Percentiles rank a stretch among this genome's conserved stretches.
Conservation (phyloP, 2,329 filamentous ascomycete species). For the Parastagonospora avenae region DNA sequence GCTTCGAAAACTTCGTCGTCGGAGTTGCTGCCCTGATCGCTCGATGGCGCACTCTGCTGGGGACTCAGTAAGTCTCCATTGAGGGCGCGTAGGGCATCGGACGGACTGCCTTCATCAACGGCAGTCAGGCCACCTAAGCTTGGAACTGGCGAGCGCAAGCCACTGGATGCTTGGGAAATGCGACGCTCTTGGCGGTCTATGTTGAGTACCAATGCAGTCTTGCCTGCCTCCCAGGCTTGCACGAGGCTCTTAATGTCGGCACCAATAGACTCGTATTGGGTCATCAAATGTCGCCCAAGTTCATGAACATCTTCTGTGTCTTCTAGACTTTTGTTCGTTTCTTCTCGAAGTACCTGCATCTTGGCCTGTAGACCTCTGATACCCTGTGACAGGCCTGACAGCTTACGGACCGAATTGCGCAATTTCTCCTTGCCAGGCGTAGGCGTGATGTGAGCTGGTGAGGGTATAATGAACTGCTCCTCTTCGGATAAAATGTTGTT, state of each 20-base stretch:
- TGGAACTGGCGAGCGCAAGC: slow-evolving; percentile 54
- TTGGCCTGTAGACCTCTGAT: slow-evolving; percentile 94
- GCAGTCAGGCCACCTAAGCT: slow-evolving; percentile 69
- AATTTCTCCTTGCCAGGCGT: slow-evolving; percentile 82
- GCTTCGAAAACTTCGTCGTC: slow-evolving; percentile 90
- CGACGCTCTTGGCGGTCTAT: slow-evolving; percentile 77
- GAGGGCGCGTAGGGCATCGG: slow-evolving; percentile 76
- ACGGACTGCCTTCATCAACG: slow-evolving; percentile 59
- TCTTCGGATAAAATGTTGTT: slow-evolving; percentile 75
- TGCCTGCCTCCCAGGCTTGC: slow-evolving; percentile 65
- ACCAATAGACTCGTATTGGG: slow-evolving; percentile 94
- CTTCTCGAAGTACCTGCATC: slow-evolving; percentile 87
- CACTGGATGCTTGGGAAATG: slow-evolving; percentile 58
- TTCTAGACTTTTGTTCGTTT: slow-evolving; percentile 80
- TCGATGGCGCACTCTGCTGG: slow-evolving; percentile 44
- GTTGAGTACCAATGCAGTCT: slow-evolving; percentile 77
- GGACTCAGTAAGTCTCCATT: slow-evolving; percentile 69
- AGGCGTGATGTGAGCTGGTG: slow-evolving; percentile 62
- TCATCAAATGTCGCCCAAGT: slow-evolving; percentile 76
- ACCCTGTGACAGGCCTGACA: slow-evolving; percentile 85
- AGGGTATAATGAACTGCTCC: slow-evolving; percentile 63
- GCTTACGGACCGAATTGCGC: slow-evolving; percentile 83
- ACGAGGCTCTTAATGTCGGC: slow-evolving; percentile 71
- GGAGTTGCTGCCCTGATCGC: slow-evolving; percentile 59
- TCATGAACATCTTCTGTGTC: slow-evolving; percentile 71